Base-by-base conservation (phyloP, 352 stramenopile species). In the Phytophthora citrophthora region DNA sequence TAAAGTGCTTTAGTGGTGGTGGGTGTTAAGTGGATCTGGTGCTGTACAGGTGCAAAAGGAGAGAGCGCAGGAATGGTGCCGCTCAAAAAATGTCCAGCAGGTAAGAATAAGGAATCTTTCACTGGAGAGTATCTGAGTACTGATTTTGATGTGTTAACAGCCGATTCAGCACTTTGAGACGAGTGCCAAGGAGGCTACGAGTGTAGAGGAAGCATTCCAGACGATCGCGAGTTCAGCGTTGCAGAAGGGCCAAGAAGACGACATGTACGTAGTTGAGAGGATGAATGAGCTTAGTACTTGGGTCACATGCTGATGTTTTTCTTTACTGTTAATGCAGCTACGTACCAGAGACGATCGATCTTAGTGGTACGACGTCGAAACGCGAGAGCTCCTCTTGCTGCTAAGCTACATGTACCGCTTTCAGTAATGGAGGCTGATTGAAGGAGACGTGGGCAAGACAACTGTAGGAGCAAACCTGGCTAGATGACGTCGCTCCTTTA, bases 101-200 rank as follows among this genome's bases (percentile, higher is more conserved):
- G 79, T 86, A 62, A 29, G 26, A 29, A 7, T 29, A 7, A 29
- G 26, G 6, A 7, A 20, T 20, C 20, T 1, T 2, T 4, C 6
- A 7, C 29, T 32, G 29, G 2, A 32, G 29, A 11, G 1, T 3
- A 32, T 11, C 29, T 48, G 31, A 46, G 1, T 38, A 44, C 4
- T 40, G 16, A 20, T 47, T 39, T 51, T 54, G 47, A 24, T 32
- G 1, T 34, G 29, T 40, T n/a, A n/a, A 24, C 48, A 96, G 78
- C 81, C 86, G 10, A 95, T 99, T 64, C 84, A 97, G 54, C 97
- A 99, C 74, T 99, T 98, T 82, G 97, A 99, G 76, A 99, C 97
- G 31, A 99, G 96, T 49, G 98, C 98, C 1, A 99, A 99, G 69
- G 96, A 98, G 48, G 93, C 94, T 2, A 93, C 95, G 43, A 98